Conservation (phyloP, 768 basidiomycete genomes). For the Leccinum subtestaceum region DNA sequence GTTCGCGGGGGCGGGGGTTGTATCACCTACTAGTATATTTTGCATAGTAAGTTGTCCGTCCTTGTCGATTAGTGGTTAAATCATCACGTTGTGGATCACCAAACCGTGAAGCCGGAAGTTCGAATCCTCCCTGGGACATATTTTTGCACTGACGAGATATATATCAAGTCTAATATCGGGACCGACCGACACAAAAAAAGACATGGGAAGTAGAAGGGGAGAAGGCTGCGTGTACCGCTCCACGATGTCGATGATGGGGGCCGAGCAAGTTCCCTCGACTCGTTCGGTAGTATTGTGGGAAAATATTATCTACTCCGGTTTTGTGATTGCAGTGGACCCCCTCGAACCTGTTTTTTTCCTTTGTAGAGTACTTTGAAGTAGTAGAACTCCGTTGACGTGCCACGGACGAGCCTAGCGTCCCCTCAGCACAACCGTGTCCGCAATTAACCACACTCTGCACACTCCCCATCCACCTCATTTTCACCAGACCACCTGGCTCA, state of each 20-base stretch:
- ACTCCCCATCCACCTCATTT: conserved; percentile 26
- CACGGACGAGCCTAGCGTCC: conserved; percentile 17
- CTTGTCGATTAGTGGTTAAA: conserved; percentile 46
- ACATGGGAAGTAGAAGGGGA: not conserved
- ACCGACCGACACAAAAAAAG: not conserved
- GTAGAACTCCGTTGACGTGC: not conserved
- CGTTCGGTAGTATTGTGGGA: conserved; percentile 10
- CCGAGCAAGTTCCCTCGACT: not conserved
- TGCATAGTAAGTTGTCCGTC: conserved; percentile 15
- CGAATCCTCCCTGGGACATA: conserved; percentile 37
- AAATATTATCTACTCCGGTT: conserved; percentile 28
- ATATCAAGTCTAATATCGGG: not conserved
- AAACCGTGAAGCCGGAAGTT: conserved; percentile 41
- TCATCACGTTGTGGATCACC: conserved; percentile 40
- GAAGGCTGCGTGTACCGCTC: not conserved
- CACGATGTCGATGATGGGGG: not conserved
- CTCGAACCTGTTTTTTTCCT: conserved; percentile 3
- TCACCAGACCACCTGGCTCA: conserved; percentile 34
- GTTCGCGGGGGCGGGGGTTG: not conserved
- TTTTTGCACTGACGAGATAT: conserved; percentile 3
- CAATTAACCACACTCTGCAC: conserved; percentile 28
- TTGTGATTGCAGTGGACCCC: conserved; percentile 13
- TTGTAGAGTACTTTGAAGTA: conserved; percentile 3
- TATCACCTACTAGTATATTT: not conserved
- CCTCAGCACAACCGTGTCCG: conserved; percentile 42